Evolutionary conservation across 805 yeast genomes (phyloP).

Genomic region (Blastobotrys peoriensis): DNA sequence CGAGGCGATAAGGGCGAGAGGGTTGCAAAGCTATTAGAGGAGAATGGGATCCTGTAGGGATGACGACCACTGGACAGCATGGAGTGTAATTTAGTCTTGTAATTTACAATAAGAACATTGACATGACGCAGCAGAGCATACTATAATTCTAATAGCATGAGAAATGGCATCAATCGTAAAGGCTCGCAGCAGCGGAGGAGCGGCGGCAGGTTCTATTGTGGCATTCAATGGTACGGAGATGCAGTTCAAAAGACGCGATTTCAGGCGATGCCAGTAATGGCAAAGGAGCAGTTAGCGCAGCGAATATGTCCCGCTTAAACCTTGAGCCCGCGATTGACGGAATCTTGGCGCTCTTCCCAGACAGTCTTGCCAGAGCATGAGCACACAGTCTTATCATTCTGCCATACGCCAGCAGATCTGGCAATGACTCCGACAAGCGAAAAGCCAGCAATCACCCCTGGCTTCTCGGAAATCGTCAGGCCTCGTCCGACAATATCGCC

Average conservation of each 20-base stretch:
- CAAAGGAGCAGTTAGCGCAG: too few species aligned
- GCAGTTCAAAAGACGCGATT: too few species aligned
- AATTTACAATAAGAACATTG: background rate
- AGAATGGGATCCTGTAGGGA: slow-evolving; percentile 24
- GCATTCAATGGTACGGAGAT: too few species aligned
- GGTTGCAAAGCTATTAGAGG: slow-evolving; percentile 29
- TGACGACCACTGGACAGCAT: too few species aligned
- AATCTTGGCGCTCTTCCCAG: slow-evolving; percentile 91
- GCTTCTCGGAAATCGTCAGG: slow-evolving; percentile 31
- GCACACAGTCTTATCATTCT: slow-evolving; percentile 87
- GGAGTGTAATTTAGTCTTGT: too few species aligned
- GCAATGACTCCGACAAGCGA: slow-evolving; percentile 81
- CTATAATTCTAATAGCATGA: too few species aligned
- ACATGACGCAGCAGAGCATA: too few species aligned
- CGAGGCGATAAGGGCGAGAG: slow-evolving; percentile 16
- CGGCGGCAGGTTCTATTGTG: too few species aligned
- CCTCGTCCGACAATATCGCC: slow-evolving; percentile 65
- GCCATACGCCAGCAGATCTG: slow-evolving; percentile 96
- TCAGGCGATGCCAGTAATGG: too few species aligned
- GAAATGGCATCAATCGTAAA: too few species aligned
- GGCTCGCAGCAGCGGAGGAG: too few species aligned
- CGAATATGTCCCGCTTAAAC: too few species aligned
- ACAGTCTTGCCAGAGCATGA: slow-evolving; percentile 92
- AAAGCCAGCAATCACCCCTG: slow-evolving; percentile 17
- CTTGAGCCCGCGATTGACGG: slow-evolving; percentile 47